Percentiles rank a stretch among this genome's conserved stretches.
Evolutionary conservation across 2,329 filamentous ascomycete genomes (phyloP).

Genomic region (Fusarium torreyae): DNA sequence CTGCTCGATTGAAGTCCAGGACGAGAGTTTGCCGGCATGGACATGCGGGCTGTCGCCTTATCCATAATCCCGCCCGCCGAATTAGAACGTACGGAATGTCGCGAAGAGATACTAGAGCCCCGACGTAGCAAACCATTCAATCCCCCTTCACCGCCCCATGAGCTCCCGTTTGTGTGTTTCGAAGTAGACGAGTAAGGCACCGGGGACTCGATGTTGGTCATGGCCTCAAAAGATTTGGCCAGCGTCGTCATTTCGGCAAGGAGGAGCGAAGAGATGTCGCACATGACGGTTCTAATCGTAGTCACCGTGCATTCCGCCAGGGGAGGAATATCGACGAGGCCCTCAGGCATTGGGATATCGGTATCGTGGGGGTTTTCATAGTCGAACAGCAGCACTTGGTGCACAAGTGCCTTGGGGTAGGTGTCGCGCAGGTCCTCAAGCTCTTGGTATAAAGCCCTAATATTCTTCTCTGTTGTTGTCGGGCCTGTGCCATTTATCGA

Average conservation of each 20-base stretch:
- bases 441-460: slow-evolving; percentile 74
- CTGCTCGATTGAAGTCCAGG: slow-evolving; percentile 60
- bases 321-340: slow-evolving; percentile 79
- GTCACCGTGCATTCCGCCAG: slow-evolving; percentile 78
- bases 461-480: slow-evolving; percentile 69
- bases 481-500: slow-evolving; percentile 66
- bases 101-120: slow-evolving; percentile 69
- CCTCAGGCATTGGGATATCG: slow-evolving; percentile 73
- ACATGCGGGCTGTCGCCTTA: slow-evolving; percentile 79
- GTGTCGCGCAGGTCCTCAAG: slow-evolving; percentile 79
- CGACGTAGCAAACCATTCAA: slow-evolving; percentile 61
- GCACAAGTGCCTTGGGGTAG: slow-evolving; percentile 82
- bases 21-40: slow-evolving; percentile 77
- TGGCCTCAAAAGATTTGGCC: slow-evolving; percentile 79
- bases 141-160: slow-evolving; percentile 59
- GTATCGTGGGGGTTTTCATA: slow-evolving; percentile 66
- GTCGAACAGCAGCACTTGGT: slow-evolving; percentile 87
- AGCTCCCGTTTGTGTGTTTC: slow-evolving; percentile 59
- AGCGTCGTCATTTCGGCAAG: slow-evolving; percentile 83
- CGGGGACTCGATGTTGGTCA: slow-evolving; percentile 84
- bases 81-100: slow-evolving; percentile 63
- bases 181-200: slow-evolving; percentile 63
- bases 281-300: slow-evolving; percentile 86
- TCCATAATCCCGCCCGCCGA: slow-evolving; percentile 70
- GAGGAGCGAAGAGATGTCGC: slow-evolving; percentile 80